Evolutionary conservation across 2,329 filamentous ascomycete genomes (phyloP), one percentile per base, ranked within the genome.

Genomic region (Remersonia thermophila): DNA sequence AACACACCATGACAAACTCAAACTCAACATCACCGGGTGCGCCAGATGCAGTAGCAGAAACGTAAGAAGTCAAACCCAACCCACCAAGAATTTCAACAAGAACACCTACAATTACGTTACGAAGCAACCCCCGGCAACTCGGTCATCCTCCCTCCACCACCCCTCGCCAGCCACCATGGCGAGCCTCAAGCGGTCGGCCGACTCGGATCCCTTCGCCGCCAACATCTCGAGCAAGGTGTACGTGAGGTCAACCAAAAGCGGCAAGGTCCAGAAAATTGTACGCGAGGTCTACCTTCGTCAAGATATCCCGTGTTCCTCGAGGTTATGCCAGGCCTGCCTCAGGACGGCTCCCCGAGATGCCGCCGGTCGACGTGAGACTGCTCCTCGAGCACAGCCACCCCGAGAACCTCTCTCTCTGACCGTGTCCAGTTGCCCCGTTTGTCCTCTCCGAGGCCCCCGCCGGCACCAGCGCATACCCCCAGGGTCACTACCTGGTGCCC

Each of bases 211-310:
- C 9, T 56, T 66, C 41, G 70, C 77, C 20, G 67, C 79, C 32
- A 93, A 82, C 54, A 80, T 96, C 46, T 89, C 86, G 23, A 95
- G 82, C 72, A 98, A 96, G 64, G 77, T 93, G 51, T 98, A 93
- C 55, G 83, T 98, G 45, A 76, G 91, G 42, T 95, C 91, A 17
- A 93, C 89, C 32, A 87, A 84, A 61, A 91, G 78, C 59, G 91
- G 91, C 60, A 95, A 95, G 65, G 89, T 96, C 41, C 91, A 96
- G 60, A 98, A 98, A 69, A 93, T 98, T 54, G 91, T 98, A 47
- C 78, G 87, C 52, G 91, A 98, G 66, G 72, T 96, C 45, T 98
- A 98, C 61, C 70, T 98, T 43, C 77, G 91, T 58, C 83, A 89
- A 62, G 91, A 98, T 58, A 96, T 98, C 53, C 89, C 91, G 33